These are phyloP conservation scores for Penicillium sp. DNA, from an alignment of 2,329 filamentous ascomycete species.

Conservation along the genomic window DNA sequence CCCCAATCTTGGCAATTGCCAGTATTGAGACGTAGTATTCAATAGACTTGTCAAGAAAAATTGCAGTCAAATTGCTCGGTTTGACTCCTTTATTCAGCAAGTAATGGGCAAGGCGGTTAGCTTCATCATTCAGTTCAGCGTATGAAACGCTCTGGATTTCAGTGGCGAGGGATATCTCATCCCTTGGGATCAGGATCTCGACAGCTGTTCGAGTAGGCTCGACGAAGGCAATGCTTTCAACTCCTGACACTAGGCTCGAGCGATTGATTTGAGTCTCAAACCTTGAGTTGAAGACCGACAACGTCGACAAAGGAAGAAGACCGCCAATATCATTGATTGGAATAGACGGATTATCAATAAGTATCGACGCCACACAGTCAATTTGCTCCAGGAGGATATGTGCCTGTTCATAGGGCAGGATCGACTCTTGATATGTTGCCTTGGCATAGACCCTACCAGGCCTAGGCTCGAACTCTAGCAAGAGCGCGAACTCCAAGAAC, in stretches of 20 bases:
- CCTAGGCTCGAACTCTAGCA: slow-evolving; percentile 71
- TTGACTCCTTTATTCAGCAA: slow-evolving; percentile 50
- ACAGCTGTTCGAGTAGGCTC: slow-evolving; percentile 60
- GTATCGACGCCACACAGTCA: slow-evolving; percentile 49
- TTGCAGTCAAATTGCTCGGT: slow-evolving; percentile 61
- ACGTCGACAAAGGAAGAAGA: slow-evolving; percentile 29
- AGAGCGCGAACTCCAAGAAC: slow-evolving; percentile 69
- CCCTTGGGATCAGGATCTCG: slow-evolving; percentile 57
- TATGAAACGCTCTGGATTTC: slow-evolving; percentile 58
- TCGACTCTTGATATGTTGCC: slow-evolving; percentile 54
- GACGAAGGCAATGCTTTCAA: slow-evolving; percentile 53
- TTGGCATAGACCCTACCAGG: slow-evolving; percentile 48
- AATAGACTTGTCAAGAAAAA: slow-evolving; percentile 74
- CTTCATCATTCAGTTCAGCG: slow-evolving; percentile 57
- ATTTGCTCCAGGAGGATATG: slow-evolving; percentile 61
- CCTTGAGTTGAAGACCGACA: slow-evolving; percentile 53
- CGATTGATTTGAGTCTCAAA: slow-evolving; percentile 35
- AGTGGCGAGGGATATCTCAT: slow-evolving; percentile 24
- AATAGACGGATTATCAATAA: slow-evolving; percentile 41
- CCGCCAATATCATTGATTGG: slow-evolving; percentile 32
- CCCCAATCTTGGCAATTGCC: slow-evolving; percentile 69
- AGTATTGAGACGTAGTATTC: slow-evolving; percentile 71
- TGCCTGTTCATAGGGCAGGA: slow-evolving; percentile 57
- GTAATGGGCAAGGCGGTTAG: slow-evolving; percentile 62
- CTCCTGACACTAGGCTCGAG: slow-evolving; percentile 50